A percentile compares a stretch with the other conserved stretches of the same genome.
Evolutionary conservation across 176 grass and related monocot genomes (phyloP).

Genomic region (Carex parvula): DNA sequence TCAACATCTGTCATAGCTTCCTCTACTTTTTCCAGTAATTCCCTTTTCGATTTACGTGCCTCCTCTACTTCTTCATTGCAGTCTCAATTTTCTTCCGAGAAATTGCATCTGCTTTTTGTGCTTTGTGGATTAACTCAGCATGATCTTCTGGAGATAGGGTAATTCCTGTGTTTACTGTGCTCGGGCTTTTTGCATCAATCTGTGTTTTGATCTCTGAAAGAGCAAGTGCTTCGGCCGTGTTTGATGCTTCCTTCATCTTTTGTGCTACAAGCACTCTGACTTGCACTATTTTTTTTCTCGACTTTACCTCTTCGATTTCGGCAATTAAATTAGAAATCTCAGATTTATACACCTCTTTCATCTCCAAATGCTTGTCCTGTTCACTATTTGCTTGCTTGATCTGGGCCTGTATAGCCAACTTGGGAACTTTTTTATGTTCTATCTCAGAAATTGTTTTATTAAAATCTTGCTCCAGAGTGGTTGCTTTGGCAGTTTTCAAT

Average conservation of each 20-base stretch:
- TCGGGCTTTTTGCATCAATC: conserved; percentile 17
- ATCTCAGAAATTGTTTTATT: conserved; percentile 37
- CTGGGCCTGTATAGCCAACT: conserved; percentile 50
- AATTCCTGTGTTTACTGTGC: conserved; percentile 12
- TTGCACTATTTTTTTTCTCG: conserved; percentile 59
- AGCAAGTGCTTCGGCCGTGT: conserved; percentile 43
- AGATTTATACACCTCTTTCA: conserved; percentile 36
- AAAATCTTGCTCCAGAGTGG: conserved; percentile 52
- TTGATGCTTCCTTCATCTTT: conserved; percentile 73
- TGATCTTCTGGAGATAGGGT: conserved; percentile 45
- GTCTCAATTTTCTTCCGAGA: conserved; percentile 40
- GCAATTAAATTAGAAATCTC: conserved; percentile 56
- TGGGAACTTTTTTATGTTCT: conserved; percentile 32
- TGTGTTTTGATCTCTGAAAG: conserved; percentile 45
- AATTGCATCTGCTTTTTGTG: conserved; percentile 40
- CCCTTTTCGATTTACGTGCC: conserved; percentile 46
- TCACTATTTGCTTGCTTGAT: conserved; percentile 62
- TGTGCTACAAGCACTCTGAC: conserved; percentile 70
- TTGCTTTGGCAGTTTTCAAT: conserved; percentile 41
- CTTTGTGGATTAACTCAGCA: conserved; percentile 37
- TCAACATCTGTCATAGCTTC: conserved; percentile 67
- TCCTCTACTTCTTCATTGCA: conserved; percentile 59
- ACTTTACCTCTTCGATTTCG: conserved; percentile 68
- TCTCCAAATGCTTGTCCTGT: conserved; percentile 48
- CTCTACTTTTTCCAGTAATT: conserved; percentile 80